Conservation (phyloP, 1,284 basidiomycete species). For the Ceratobasidium sp. region DNA sequence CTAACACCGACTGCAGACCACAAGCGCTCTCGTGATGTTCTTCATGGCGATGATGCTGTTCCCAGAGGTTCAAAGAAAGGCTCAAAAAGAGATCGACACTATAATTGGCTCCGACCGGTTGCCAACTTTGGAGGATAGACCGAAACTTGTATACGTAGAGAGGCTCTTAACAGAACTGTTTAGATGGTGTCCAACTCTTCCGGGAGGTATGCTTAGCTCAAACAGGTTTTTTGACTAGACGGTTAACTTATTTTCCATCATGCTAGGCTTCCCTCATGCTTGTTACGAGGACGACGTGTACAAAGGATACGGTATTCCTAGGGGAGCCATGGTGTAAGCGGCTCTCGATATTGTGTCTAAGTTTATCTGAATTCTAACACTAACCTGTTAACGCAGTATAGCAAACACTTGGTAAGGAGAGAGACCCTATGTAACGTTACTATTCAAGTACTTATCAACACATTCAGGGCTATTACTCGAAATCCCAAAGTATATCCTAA, state of each 20-base stretch:
- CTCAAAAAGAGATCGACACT: too few relatives aligned
- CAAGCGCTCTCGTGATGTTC: constrained; percentile 46
- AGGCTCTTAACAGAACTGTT: constrained; percentile 50
- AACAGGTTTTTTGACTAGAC: background rate
- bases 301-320: constrained; percentile 59
- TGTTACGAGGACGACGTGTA: constrained; percentile 58
- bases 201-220: constrained; percentile 46
- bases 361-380: too few relatives aligned
- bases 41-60: constrained; percentile 51
- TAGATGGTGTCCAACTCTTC: constrained; percentile 48
- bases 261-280: constrained; percentile 57
- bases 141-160: constrained; percentile 49
- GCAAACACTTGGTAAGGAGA: too few relatives aligned
- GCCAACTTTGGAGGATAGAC: constrained; percentile 46
- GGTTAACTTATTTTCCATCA: constrained; percentile 2
- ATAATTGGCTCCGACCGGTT: constrained; percentile 54
- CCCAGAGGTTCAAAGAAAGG: constrained; percentile 49
- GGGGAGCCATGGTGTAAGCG: constrained; percentile 51
- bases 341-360: too few relatives aligned
- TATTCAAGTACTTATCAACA: background rate
- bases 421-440: too few relatives aligned
- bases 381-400: too few relatives aligned
- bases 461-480: constrained; percentile 13
- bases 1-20: constrained; percentile 47
- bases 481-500: constrained; percentile 2